Conservation (phyloP, 371 early-diverging fungal genomes). For the Rhizopus microsporus region DNA sequence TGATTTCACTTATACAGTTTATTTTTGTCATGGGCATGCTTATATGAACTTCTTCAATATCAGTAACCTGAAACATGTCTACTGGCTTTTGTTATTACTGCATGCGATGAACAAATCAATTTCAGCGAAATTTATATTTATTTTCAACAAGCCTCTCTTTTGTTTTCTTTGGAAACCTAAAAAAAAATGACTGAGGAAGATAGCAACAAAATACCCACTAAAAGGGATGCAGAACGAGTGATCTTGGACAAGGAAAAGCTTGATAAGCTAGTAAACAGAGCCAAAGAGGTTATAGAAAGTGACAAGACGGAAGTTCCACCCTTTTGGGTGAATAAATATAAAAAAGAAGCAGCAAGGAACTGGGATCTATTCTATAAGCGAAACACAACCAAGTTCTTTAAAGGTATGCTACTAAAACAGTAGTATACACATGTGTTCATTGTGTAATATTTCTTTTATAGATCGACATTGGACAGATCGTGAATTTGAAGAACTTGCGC, state of each 20-base stretch:
- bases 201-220: background rate
- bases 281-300: slow-evolving; percentile 62
- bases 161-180: background rate
- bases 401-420: slow-evolving; percentile 35
- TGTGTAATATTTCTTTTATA: background rate
- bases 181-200: background rate
- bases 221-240: slow-evolving; percentile 32
- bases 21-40: no score
- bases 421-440: background rate
- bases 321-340: slow-evolving; percentile 85
- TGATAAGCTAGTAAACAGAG: slow-evolving; percentile 56
- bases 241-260: slow-evolving; percentile 37
- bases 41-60: no score
- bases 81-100: no score
- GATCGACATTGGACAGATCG: slow-evolving; percentile 95
- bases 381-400: slow-evolving; percentile 92
- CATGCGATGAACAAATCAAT: no score
- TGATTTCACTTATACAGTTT: no score
- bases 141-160: background rate
- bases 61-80: no score
- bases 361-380: slow-evolving; percentile 93
- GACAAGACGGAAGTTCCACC: slow-evolving; percentile 68
- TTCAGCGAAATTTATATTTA: no score
- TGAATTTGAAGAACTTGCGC: slow-evolving; percentile 86
- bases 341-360: slow-evolving; percentile 78